A percentile compares a stretch with the other conserved stretches of the same genome.
Conservation (phyloP, 352 stramenopile genomes). For the Globisporangium nodosum region DNA sequence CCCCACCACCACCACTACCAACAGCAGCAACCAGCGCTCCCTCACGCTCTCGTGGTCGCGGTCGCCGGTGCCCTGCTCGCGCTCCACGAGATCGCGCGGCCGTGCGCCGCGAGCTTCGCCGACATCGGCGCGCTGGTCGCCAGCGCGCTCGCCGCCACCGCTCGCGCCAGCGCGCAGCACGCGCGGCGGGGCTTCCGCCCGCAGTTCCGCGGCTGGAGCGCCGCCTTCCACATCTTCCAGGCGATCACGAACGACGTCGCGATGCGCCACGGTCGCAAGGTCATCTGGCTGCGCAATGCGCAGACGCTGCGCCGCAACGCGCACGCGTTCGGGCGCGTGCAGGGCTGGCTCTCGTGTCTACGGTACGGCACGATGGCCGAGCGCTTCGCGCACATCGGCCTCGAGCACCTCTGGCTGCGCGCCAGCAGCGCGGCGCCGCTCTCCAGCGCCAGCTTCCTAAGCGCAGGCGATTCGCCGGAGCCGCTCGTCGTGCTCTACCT, state of each 20-base stretch:
- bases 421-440: not conserved
- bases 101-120: not conserved
- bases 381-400: slow-evolving; percentile 29
- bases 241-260: slow-evolving; percentile 25
- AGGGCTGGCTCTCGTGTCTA: slow-evolving; percentile 25
- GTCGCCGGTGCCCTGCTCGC: not conserved
- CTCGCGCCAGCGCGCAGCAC: not conserved
- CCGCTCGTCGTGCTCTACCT: slow-evolving; percentile 45
- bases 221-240: slow-evolving; percentile 38
- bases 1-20: not conserved
- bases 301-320: slow-evolving; percentile 28
- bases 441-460: not conserved
- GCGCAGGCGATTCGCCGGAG: not conserved
- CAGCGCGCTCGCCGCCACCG: not conserved
- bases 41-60: not conserved
- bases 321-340: slow-evolving; percentile 24
- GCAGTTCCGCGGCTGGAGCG: slow-evolving; percentile 35
- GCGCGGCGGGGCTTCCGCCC: slow-evolving; percentile 9
- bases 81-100: slow-evolving; percentile 6
- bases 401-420: slow-evolving; percentile 50
- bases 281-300: slow-evolving; percentile 34
- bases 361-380: slow-evolving; percentile 18
- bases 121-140: not conserved
- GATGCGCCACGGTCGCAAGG: slow-evolving; percentile 21
- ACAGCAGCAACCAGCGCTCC: not conserved